phyloP scores from a whole-genome alignment of 208 protist species.

The Leptomonas pyrrhocoris region DNA sequence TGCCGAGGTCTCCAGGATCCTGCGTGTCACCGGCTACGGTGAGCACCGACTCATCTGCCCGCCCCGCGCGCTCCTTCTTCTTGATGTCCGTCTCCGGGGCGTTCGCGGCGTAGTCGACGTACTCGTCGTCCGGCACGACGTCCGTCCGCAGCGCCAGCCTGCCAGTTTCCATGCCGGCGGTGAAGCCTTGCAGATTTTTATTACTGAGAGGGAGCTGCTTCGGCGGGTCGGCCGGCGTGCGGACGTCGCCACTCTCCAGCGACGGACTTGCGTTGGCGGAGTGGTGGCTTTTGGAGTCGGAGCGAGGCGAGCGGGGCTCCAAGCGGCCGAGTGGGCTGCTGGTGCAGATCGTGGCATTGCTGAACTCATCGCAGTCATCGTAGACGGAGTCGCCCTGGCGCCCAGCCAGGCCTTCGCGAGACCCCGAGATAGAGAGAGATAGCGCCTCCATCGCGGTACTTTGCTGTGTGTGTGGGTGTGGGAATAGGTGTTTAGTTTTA shows the following conservation, averaged over 20 bases:
- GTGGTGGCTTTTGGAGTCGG: constrained; percentile 23
- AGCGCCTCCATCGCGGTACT: constrained; percentile 18
- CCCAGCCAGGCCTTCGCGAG: constrained; percentile 11
- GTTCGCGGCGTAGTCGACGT: constrained; percentile 19
- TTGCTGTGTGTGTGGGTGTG: too few species aligned
- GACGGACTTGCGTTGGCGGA: constrained; percentile 6
- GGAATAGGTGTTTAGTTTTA: too few species aligned
- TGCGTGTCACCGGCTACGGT: constrained; percentile 18
- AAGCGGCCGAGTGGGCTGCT: constrained; percentile 17
- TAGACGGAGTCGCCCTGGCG: constrained; percentile 22
- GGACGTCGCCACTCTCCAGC: constrained; percentile 3
- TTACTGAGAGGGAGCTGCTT: constrained; percentile 50
- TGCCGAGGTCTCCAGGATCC: constrained; percentile 25
- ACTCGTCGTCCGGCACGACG: constrained; percentile 32
- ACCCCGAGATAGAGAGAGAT: constrained; percentile 6
- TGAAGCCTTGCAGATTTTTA: constrained; percentile 50
- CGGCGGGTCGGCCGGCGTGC: constrained; percentile 6
- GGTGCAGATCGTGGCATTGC: constrained; percentile 47
- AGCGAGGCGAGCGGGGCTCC: constrained; percentile 7
- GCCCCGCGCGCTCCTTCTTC: not conserved
- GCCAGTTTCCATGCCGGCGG: constrained; percentile 33
- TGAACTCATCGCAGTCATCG: constrained; percentile 53
- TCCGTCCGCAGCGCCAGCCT: constrained; percentile 49
- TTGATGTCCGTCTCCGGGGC: not conserved
- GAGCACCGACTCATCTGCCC: constrained; percentile 19